Base-by-base conservation (phyloP, 176 grass and related monocot species). In the Tillandsia fasciculata region DNA sequence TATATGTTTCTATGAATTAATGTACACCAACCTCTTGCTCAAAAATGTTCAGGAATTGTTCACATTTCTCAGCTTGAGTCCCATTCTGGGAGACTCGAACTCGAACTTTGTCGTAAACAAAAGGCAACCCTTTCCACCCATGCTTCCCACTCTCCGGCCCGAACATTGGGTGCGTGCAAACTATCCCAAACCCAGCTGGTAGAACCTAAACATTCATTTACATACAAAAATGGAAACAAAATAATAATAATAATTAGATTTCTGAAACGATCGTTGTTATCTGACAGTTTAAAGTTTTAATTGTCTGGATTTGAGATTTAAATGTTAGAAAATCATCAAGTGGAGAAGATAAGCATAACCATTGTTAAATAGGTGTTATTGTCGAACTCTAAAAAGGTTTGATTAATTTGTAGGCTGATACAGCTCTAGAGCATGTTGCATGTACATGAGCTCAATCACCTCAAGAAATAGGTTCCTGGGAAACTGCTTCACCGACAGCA, bases 121-220 rank as follows among this genome's bases (percentile, higher is more conserved):
- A 82, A 10, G 88, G 84, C 22, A 87, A 78, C 3, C 10, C 26
- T 2, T 15, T 72, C 88, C 88, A 91, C 6, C 88, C 84, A 6
- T 85, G 63, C 27, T 87, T 91, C 12, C 88, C 88, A 7, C 88
- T 91, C 81, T 87, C 88, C 0, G 82, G 88, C 11, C 88, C 82
- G 0, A 91, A 91, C 85, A 91, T 91, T 5, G 88, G 85, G 76
- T 91, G 88, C 0, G 88, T 87, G 65, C 88, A 87, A 8, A 87
- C 15, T 2, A 91, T 84, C 10, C 84, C 88, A 10, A 85, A 87
- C 17, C 72, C 79, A 0, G 69, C 64, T 6, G 88, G 88, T 7
- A 91, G 88, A 72, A 85, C 64, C 88, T 91, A 23, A 23, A 8
- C 23, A 53, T n/a, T 14, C 52, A 8, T 64, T 9, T 6, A 26